Evolutionary conservation across 208 protist species (phyloP), one percentile per base, ranked within the genome.

Genomic region (Endotrypanum monterogeii): DNA sequence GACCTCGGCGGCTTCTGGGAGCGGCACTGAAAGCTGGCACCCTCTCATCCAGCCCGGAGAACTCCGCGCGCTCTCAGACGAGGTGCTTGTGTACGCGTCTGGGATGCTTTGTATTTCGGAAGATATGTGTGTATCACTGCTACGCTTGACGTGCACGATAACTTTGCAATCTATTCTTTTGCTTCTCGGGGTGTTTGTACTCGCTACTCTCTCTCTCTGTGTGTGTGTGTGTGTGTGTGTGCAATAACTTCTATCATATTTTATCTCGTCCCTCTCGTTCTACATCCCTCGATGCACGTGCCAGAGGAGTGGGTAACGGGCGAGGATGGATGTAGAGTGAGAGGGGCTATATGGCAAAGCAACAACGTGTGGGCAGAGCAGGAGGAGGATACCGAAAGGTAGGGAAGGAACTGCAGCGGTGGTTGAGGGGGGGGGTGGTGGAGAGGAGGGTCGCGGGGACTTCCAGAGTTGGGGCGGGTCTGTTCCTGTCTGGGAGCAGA

Each of bases 1-100:
- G 89, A 94, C 52, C 80, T 96, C 20, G 58, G 73, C 6, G 92
- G 88, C 48, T 71, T 94, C 61, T 96, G 92, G 92, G 83, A 86
- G 44, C 62, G 72, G 9, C 78, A 84, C 48, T 85, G 71, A 75
- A 56, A 32, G 9, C 58, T 28, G 32, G 30, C 12, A 35, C 52
- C 30, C 25, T 60, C 60, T 25, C 18, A 32, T 37, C 18, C 60
- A 12, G 32, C 1, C 18, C 60, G 12, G 4, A 30, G 60, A 65
- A 28, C 37, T 20, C 63, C 39, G 39, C 16, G 39, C 14, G n/a
- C 52, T 48, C 23, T 39, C 35, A 51, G 5, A 37, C n/a, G 16
- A 25, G 6, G 28, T 65, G 60, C 11, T 20, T 11, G 12, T 20
- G 6, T 2, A 65, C 28, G 37, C 60, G 60, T 30, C n/a, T 44